Conservation (phyloP, 169 alveolate genomes). For the Cystoisospora suis region DNA sequence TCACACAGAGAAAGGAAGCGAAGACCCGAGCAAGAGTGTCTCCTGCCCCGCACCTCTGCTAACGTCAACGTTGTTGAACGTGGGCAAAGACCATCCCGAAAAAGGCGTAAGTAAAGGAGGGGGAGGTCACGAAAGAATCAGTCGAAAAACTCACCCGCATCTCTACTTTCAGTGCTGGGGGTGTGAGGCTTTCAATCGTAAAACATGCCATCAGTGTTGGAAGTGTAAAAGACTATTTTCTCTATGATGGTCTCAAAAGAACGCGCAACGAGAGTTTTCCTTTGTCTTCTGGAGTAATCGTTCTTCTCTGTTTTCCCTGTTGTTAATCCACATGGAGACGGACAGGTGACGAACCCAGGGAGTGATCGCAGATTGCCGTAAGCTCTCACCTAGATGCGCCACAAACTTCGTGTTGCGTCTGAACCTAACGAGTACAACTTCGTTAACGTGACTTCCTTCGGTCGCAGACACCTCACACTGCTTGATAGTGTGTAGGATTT, state of each 20-base stretch:
- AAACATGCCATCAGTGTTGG: conserved; percentile 52
- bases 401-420: too few relatives aligned
- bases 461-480: too few relatives aligned
- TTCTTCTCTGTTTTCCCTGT: too few relatives aligned
- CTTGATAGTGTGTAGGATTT: too few relatives aligned
- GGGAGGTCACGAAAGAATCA: neutral
- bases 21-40: neutral
- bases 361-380: too few relatives aligned
- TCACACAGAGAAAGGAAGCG: neutral
- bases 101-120: neutral
- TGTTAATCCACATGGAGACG: too few relatives aligned
- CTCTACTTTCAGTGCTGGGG: conserved; percentile 63
- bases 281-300: neutral
- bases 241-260: neutral
- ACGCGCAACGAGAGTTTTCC: neutral
- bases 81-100: too few relatives aligned
- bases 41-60: neutral
- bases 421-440: too few relatives aligned
- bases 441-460: too few relatives aligned
- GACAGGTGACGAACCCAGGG: too few relatives aligned
- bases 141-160: conserved; percentile 53
- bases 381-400: too few relatives aligned
- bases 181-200: conserved; percentile 47
- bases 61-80: too few relatives aligned
- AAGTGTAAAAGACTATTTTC: conserved; percentile 49